phyloP scores from a whole-genome alignment of 805 yeast genomes.

The Kodamaea kaohsiungensis region DNA sequence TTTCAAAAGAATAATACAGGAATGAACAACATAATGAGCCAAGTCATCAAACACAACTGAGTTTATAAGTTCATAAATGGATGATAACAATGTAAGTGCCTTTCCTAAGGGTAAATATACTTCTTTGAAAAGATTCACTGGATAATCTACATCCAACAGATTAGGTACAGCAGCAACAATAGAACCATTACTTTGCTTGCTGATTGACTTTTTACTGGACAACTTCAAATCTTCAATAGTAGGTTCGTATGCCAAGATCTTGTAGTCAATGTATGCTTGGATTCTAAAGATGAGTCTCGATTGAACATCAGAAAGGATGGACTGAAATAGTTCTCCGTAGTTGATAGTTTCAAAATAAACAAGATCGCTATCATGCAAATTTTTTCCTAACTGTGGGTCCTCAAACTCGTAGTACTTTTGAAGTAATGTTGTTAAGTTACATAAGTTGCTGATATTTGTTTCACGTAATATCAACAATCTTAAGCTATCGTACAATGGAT shows the following conservation, averaged over 20 bases:
- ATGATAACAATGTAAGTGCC: constrained; percentile 69
- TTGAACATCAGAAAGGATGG: constrained; percentile 76
- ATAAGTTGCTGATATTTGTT: constrained; percentile 61
- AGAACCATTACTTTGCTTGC: background rate
- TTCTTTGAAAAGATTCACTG: constrained; percentile 40
- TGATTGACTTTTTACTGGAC: constrained; percentile 4
- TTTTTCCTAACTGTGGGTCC: constrained; percentile 62
- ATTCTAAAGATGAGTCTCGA: constrained; percentile 77
- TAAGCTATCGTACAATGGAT: constrained; percentile 73
- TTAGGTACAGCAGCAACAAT: background rate
- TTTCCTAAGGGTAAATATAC: constrained; percentile 73
- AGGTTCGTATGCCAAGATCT: constrained; percentile 66
- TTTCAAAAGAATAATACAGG: constrained; percentile 64
- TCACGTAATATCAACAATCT: constrained; percentile 72
- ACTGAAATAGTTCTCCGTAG: constrained; percentile 63
- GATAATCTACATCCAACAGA: constrained; percentile 33
- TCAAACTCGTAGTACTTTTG: constrained; percentile 69
- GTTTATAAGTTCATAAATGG: constrained; percentile 76
- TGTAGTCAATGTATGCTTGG: constrained; percentile 69
- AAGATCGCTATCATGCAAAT: constrained; percentile 50
- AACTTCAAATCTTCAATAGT: constrained; percentile 63
- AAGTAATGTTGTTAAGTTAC: constrained; percentile 72
- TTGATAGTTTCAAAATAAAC: constrained; percentile 32
- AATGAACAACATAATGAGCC: constrained; percentile 84
- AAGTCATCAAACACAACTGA: constrained; percentile 82